Evolutionary conservation across 305 asterid genomes (phyloP).

Genomic region (Solanum hybrid): DNA sequence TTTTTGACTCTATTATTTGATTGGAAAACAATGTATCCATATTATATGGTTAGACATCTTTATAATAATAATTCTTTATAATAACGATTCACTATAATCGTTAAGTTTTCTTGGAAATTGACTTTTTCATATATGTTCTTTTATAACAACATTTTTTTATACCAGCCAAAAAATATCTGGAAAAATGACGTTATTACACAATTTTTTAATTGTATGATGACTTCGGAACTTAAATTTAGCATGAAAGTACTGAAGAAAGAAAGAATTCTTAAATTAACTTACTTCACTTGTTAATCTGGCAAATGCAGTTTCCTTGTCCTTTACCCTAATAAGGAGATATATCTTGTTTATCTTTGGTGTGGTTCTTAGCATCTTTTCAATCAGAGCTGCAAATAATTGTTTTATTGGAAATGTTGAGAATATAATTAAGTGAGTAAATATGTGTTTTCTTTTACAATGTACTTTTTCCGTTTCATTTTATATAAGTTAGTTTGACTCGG

Average conservation of each 20-base stretch:
- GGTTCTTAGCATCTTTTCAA: conserved; percentile 76
- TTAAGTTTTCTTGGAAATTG: too few relatives aligned
- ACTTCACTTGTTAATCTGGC: conserved; percentile 74
- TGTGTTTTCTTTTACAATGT: not conserved
- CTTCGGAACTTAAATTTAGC: not conserved
- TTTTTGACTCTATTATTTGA: not conserved
- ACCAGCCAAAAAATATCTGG: too few relatives aligned
- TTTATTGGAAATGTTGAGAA: not conserved
- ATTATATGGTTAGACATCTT: too few relatives aligned
- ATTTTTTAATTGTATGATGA: too few relatives aligned
- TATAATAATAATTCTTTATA: too few relatives aligned
- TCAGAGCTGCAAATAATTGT: conserved; percentile 37
- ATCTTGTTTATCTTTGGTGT: conserved; percentile 70
- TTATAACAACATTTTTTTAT: too few relatives aligned
- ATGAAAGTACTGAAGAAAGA: not conserved
- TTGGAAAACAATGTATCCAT: not conserved
- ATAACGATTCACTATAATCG: too few relatives aligned
- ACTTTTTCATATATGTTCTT: too few relatives aligned
- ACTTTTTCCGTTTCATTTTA: too few relatives aligned
- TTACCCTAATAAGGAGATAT: conserved; percentile 63
- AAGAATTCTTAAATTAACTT: conserved; percentile 3
- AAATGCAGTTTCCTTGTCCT: conserved; percentile 49
- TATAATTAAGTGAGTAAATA: not conserved
- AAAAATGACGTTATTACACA: too few relatives aligned
- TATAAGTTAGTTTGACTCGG: too few relatives aligned